Evolutionary conservation across 768 basidiomycete species (phyloP).

Genomic region (Collybia nuda): DNA sequence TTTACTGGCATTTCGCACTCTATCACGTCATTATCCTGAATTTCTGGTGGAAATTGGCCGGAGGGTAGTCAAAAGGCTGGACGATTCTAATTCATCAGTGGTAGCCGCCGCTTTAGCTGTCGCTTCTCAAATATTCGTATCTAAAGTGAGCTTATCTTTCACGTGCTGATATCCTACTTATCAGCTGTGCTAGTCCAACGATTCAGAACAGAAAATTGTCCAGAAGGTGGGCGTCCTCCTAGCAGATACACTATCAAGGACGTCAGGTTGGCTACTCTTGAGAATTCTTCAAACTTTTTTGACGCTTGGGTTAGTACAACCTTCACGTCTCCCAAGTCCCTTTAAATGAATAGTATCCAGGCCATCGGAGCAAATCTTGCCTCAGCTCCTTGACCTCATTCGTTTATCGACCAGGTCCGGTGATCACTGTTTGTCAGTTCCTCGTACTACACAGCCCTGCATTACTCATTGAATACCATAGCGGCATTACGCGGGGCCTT

Average conservation of each 20-base stretch:
- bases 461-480: conserved; percentile 9
- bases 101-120: conserved; percentile 44
- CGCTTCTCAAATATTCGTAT: conserved; percentile 15
- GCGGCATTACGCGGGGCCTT: conserved; percentile 37
- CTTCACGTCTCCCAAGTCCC: not conserved
- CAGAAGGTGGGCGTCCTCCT: conserved; percentile 10
- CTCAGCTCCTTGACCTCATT: conserved; percentile 23
- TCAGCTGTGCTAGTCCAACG: not conserved
- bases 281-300: conserved; percentile 23
- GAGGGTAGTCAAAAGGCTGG: conserved; percentile 37
- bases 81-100: conserved; percentile 44
- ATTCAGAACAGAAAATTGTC: conserved; percentile 1
- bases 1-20: conserved; percentile 53
- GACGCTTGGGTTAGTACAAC: conserved; percentile 26
- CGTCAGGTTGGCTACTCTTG: conserved; percentile 11
- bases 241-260: not conserved
- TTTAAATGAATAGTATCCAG: conserved; percentile 8
- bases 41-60: conserved; percentile 41
- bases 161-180: not conserved
- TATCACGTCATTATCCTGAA: conserved; percentile 46
- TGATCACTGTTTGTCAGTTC: conserved; percentile 18
- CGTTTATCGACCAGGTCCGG: conserved; percentile 18
- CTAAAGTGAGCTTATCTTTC: conserved; percentile 17
- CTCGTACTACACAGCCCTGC: not conserved
- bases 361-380: conserved; percentile 20